Base-by-base conservation (phyloP, 345 rosid genomes). In the Arabidopsis suecica region DNA sequence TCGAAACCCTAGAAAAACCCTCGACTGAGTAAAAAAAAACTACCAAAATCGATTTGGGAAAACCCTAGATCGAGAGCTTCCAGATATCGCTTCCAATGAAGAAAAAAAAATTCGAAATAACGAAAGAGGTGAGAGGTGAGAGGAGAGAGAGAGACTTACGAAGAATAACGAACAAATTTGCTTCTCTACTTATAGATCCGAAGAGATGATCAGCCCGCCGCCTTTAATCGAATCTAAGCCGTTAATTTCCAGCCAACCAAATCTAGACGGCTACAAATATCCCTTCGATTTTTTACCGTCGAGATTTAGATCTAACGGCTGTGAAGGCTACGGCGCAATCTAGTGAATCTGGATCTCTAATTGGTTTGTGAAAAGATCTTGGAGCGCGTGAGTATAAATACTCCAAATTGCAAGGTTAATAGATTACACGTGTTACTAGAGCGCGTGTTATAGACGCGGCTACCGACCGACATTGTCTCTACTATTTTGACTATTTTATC, bases 181-280 rank as follows among this genome's bases (percentile, higher is more conserved):
- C 56, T 65, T 59, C 76, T 67, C 65, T 54, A 79, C 75, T 86
- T 86, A 86, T 77, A 86, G 78, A 80, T 81, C 80, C 55, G 7
- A 56, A 25, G 6, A 30, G 76, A 56, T 73, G 70, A 73, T 25
- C 42, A 18, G 54, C 56, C 67, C 73, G 79, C 82, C 83, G 74
- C 74, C 44, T 61, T 47, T 45, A 41, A 65, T 57, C 55, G 40
- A 79, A 86, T 84, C 86, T 44, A 10, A 59, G 57, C 83, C 90
- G 83, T 84, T 36, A 76, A 47, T 34, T 34, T n/a, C 11, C 7
- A 61, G 57, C 73, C 69, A 53, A 30, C 58, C 7, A 65, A 69
- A 66, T 72, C 62, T 73, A 9, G 61, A 60, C 74, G 74, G 74
- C 58, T 73, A 0, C 0, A 0, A 49, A 14, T 38, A 5, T 49